Conservation (phyloP, 768 basidiomycete species). For the Lentinula raphanica region DNA sequence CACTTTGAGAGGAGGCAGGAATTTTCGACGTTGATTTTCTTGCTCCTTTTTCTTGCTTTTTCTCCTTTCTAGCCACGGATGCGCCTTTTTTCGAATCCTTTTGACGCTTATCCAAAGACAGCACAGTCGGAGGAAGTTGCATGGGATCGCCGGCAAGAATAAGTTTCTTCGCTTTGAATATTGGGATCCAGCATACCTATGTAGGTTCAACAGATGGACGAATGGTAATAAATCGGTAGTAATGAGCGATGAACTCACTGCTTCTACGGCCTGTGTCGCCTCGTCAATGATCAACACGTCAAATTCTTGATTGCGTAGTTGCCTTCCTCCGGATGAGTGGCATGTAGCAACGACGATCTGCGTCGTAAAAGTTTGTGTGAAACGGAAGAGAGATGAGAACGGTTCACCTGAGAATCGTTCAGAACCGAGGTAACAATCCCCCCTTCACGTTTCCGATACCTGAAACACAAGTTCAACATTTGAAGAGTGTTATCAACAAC, state of each 20-base stretch:
- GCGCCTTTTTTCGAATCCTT: constrained; percentile 10
- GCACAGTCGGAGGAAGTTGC: constrained; percentile 91
- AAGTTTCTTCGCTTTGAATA: constrained; percentile 86
- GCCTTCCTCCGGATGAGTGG: constrained; percentile 85
- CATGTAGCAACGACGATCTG: constrained; percentile 88
- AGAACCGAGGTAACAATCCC: constrained; percentile 81
- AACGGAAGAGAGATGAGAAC: background rate
- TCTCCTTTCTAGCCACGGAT: background rate
- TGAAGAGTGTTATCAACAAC: constrained; percentile 4
- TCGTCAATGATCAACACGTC: constrained; percentile 97
- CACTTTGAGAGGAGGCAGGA: background rate
- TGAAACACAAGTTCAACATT: constrained; percentile 22
- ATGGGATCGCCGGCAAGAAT: constrained; percentile 93
- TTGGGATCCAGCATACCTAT: constrained; percentile 92
- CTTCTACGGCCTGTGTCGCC: constrained; percentile 94
- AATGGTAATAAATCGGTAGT: background rate
- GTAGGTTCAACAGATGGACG: no score
- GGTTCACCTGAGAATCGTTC: constrained; percentile 61
- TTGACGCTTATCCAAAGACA: constrained; percentile 52
- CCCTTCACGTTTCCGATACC: constrained; percentile 85
- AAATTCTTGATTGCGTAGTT: constrained; percentile 71
- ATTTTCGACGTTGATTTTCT: background rate
- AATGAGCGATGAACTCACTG: constrained; percentile 50
- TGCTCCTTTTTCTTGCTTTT: background rate
- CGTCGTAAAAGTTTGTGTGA: constrained; percentile 21